Evolutionary conservation across 768 basidiomycete genomes (phyloP).

Genomic region (Pulveroboletus sp.): DNA sequence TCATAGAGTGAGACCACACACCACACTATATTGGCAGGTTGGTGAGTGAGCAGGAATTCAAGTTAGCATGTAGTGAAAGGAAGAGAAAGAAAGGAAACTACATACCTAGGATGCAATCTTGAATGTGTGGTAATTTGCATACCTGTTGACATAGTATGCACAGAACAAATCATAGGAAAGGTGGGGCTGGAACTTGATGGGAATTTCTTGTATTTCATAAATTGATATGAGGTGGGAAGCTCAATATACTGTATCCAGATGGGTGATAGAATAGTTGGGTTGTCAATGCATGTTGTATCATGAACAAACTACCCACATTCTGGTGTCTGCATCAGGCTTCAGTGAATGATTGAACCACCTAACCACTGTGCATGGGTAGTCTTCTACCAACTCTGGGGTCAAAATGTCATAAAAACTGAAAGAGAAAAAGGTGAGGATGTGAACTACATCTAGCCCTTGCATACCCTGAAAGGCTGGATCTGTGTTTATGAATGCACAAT

Average conservation of each 20-base stretch:
- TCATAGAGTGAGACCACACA: too few relatives aligned
- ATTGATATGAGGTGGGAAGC: background rate
- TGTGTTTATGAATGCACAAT: background rate
- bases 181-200: background rate
- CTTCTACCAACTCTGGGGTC: too few relatives aligned
- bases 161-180: background rate
- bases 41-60: too few relatives aligned
- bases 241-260: constrained; percentile 16
- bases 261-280: constrained; percentile 15
- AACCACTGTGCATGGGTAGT: constrained; percentile 12
- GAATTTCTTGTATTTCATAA: background rate
- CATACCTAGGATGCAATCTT: background rate
- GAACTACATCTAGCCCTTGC: background rate
- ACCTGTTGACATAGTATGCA: background rate
- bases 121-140: background rate
- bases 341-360: constrained; percentile 20
- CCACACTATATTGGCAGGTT: too few relatives aligned
- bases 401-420: background rate
- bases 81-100: too few relatives aligned
- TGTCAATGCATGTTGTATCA: background rate
- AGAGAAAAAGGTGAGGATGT: background rate
- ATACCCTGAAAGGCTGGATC: background rate
- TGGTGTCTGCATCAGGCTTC: constrained; percentile 19
- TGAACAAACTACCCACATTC: constrained; percentile 29
- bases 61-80: too few relatives aligned